Conservation (phyloP, 768 basidiomycete species). For the Rhizopogon roseolus region DNA sequence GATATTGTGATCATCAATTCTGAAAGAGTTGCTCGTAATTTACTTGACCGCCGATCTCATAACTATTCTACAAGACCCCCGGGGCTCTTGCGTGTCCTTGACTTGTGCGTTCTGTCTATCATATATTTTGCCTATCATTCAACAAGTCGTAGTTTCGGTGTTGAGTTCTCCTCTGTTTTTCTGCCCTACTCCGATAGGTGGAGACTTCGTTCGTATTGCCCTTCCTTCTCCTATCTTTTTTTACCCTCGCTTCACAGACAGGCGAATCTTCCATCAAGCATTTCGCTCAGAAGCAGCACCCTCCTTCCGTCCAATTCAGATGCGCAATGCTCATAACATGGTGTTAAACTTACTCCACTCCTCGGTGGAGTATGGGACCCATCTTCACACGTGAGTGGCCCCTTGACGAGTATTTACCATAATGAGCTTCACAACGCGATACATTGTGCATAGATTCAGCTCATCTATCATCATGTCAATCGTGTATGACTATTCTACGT, state of each 20-base stretch:
- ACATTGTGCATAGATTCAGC: constrained; percentile 9
- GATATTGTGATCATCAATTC: constrained; percentile 22
- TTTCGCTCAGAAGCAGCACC: constrained; percentile 24
- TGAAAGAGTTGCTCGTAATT: constrained; percentile 19
- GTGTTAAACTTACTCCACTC: constrained; percentile 18
- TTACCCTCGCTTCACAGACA: background rate
- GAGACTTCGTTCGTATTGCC: constrained; percentile 14
- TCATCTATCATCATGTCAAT: constrained; percentile 18
- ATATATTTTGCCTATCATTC: background rate
- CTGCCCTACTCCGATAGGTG: constrained; percentile 24
- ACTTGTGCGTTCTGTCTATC: constrained; percentile 11
- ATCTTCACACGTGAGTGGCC: constrained; percentile 16
- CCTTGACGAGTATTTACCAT: background rate
- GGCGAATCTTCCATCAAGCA: constrained; percentile 31
- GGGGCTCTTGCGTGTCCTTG: constrained; percentile 8
- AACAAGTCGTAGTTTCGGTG: constrained; percentile 13
- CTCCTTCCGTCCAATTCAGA: constrained; percentile 29
- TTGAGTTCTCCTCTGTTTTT: constrained; percentile 18
- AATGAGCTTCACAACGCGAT: background rate
- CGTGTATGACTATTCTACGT: constrained; percentile 18
- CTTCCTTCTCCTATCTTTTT: background rate
- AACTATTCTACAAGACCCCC: constrained; percentile 22
- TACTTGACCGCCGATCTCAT: constrained; percentile 15
- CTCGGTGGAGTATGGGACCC: constrained; percentile 17
- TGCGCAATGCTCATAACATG: constrained; percentile 25